Conservation (phyloP, 1,284 basidiomycete genomes). For the Fomes fomentarius region DNA sequence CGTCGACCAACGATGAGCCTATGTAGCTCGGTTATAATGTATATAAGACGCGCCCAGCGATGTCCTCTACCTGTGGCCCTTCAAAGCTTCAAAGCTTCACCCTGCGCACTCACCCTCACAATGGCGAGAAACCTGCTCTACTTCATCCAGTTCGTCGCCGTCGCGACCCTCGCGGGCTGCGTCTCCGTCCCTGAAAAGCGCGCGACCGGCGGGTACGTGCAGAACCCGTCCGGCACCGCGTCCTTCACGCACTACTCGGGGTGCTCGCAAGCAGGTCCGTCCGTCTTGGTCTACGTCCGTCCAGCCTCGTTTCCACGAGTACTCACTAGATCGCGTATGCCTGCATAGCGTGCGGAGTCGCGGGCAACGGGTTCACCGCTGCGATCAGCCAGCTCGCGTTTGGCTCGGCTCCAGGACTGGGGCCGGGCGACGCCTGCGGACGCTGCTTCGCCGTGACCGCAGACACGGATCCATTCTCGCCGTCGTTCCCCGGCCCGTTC, state of each 20-base stretch:
- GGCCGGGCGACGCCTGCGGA: conserved; percentile 65
- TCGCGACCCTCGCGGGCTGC: too few species aligned
- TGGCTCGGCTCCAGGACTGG: conserved; percentile 52
- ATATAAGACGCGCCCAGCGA: too few species aligned
- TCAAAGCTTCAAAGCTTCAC: too few species aligned
- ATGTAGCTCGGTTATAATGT: too few species aligned
- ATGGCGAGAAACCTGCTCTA: too few species aligned
- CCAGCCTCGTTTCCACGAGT: too few species aligned
- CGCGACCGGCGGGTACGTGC: conserved; percentile 54
- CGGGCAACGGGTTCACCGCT: conserved; percentile 56
- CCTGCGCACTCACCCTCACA: too few species aligned
- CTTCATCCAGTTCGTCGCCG: too few species aligned
- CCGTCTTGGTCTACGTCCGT: neutral
- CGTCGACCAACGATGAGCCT: too few species aligned
- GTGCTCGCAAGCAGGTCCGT: conserved; percentile 48
- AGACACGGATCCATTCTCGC: conserved; percentile 55
- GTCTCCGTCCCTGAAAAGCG: conserved; percentile 24
- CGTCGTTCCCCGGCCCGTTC: conserved; percentile 54
- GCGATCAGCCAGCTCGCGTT: conserved; percentile 60
- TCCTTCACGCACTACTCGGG: conserved; percentile 61
- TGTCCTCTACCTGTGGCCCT: too few species aligned
- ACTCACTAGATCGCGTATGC: too few species aligned
- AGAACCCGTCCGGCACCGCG: conserved; percentile 50
- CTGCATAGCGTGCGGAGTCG: conserved; percentile 55
- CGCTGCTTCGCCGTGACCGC: too few species aligned